Evolutionary conservation across 352 stramenopile genomes (phyloP).

Genomic region (Globisporangium camurandrum): DNA sequence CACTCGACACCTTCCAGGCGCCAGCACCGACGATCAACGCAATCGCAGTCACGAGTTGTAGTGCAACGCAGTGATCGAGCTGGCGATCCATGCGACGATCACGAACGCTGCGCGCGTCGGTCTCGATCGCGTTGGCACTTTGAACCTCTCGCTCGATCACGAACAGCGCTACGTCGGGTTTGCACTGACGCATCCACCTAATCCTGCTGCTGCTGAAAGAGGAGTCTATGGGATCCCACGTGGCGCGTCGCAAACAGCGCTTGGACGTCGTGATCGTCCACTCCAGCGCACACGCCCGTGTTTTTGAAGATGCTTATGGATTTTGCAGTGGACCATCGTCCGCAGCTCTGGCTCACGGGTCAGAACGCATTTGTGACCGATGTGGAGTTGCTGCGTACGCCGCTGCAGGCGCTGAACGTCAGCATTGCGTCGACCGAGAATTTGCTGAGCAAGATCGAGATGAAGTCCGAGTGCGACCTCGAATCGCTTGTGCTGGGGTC

Average conservation of each 20-base stretch:
- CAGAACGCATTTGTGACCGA: constrained; percentile 19
- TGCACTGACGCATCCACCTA: constrained; percentile 32
- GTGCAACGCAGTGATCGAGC: constrained; percentile 25
- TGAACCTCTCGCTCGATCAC: constrained; percentile 71
- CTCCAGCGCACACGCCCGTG: constrained; percentile 14
- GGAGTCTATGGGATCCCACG: constrained; percentile 40
- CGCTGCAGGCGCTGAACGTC: constrained; percentile 21
- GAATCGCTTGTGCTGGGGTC: too few species aligned
- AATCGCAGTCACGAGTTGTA: constrained; percentile 36
- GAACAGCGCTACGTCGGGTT: constrained; percentile 54
- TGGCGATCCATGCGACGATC: constrained; percentile 61
- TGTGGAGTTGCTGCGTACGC: constrained; percentile 12
- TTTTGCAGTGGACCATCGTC: constrained; percentile 15
- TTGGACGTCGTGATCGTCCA: constrained; percentile 39
- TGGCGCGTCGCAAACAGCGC: constrained; percentile 32
- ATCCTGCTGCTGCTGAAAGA: too few species aligned
- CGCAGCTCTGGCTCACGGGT: constrained; percentile 10
- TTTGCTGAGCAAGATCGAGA: constrained; percentile 12
- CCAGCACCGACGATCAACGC: constrained; percentile 38
- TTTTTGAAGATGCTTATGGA: constrained; percentile 33
- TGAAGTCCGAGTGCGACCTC: constrained; percentile 20
- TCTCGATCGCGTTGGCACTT: constrained; percentile 29
- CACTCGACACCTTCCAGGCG: constrained; percentile 47
- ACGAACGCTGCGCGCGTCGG: constrained; percentile 9
- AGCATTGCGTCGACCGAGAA: constrained; percentile 18